These are phyloP conservation scores for Hymenoscyphus occultus DNA, from an alignment of 2,329 filamentous ascomycete species.

Conservation along the genomic window DNA sequence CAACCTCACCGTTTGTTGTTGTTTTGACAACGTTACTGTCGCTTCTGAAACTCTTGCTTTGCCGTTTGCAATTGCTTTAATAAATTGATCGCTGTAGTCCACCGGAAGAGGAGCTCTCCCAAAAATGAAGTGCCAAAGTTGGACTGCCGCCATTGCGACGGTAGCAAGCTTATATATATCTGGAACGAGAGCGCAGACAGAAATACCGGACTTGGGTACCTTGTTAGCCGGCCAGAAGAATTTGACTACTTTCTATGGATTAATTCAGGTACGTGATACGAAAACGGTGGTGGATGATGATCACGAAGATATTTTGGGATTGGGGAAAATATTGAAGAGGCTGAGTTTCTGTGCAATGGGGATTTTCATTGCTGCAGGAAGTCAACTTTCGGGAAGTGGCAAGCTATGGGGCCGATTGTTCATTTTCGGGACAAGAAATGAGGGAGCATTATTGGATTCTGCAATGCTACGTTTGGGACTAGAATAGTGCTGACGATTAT, in stretches of 20 bases:
- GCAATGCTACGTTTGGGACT: not conserved
- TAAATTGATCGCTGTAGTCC: not conserved
- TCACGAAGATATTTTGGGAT: not conserved
- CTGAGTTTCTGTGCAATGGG: constrained; percentile 1
- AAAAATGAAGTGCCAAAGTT: constrained; percentile 22
- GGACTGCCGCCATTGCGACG: constrained; percentile 21
- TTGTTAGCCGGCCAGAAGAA: constrained; percentile 42
- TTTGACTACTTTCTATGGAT: constrained; percentile 43
- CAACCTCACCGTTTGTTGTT: not conserved
- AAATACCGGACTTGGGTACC: constrained; percentile 39
- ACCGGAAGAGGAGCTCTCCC: not conserved
- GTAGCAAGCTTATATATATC: constrained; percentile 20
- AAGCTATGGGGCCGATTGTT: not conserved
- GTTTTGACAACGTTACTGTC: constrained; percentile 2
- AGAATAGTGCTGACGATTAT: constrained; percentile 15
- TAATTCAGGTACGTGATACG: constrained; percentile 41
- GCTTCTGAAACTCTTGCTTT: not conserved
- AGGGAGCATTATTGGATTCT: not conserved
- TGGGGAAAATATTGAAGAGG: not conserved
- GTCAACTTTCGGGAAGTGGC: not conserved
- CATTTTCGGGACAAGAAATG: not conserved
- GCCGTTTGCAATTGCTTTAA: not conserved
- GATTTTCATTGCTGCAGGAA: not conserved
- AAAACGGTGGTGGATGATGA: not conserved
- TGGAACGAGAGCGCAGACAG: constrained; percentile 20